phyloP scores from a whole-genome alignment of 441 rosid genomes.

The Adansonia madagascariensis region DNA sequence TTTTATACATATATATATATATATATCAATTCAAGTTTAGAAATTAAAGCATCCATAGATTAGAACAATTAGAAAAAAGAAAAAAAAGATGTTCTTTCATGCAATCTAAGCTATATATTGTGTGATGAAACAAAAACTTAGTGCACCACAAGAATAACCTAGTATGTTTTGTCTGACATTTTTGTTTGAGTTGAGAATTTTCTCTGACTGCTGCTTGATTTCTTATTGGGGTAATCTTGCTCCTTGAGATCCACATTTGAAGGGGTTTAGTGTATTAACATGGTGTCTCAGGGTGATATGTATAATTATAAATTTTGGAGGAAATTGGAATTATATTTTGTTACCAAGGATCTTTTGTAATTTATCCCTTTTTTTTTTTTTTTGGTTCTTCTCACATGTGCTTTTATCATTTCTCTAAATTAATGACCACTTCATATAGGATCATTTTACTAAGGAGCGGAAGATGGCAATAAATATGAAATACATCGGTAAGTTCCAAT shows the following conservation, averaged over 20 bases:
- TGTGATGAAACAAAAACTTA: background rate
- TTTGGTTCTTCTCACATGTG: background rate
- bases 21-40: background rate
- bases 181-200: background rate
- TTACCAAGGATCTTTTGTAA: slow-evolving; percentile 16
- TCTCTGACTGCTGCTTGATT: background rate
- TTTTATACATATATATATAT: background rate
- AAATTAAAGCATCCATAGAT: background rate
- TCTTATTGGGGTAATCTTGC: background rate
- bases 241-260: background rate
- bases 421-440: slow-evolving; percentile 46
- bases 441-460: slow-evolving; percentile 64
- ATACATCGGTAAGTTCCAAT: slow-evolving; percentile 67
- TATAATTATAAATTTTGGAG: slow-evolving; percentile 2
- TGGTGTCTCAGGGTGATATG: background rate
- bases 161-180: background rate
- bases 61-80: background rate
- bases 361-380: background rate
- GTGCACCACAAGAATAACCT: background rate
- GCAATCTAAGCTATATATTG: slow-evolving; percentile 1
- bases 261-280: slow-evolving; percentile 14
- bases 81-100: background rate
- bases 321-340: background rate
- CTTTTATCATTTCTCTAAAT: slow-evolving; percentile 19
- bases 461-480: slow-evolving; percentile 83